These are phyloP conservation scores for Neurospora africana DNA, from an alignment of 495 filamentous ascomycete genomes.

Conservation along the genomic window DNA sequence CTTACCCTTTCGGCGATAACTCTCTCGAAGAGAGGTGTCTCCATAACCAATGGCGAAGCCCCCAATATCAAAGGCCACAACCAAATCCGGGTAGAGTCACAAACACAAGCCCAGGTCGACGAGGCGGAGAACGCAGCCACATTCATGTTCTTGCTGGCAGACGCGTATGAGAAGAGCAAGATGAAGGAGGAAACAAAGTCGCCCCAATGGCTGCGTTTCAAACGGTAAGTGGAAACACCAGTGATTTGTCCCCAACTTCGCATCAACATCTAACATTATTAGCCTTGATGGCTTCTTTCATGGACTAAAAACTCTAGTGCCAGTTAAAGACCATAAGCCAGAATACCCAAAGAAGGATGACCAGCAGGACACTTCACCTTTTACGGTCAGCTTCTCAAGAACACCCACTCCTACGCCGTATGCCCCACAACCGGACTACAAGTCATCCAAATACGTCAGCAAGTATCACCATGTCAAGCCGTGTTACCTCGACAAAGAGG, in stretches of 20 bases:
- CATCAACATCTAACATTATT: slow-evolving; percentile 4
- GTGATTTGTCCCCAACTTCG: not conserved
- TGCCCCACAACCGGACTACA: slow-evolving; percentile 59
- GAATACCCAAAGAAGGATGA: slow-evolving; percentile 56
- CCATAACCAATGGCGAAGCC: slow-evolving; percentile 7
- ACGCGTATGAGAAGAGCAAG: not conserved
- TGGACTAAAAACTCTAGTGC: slow-evolving; percentile 58
- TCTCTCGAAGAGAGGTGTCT: slow-evolving; percentile 14
- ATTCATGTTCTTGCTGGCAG: slow-evolving; percentile 1
- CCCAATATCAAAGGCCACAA: not conserved
- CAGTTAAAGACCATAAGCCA: slow-evolving; percentile 51
- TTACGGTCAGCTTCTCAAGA: slow-evolving; percentile 23
- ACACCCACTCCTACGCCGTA: slow-evolving; percentile 49
- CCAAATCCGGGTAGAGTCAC: not conserved
- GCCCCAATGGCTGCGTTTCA: slow-evolving; percentile 31
- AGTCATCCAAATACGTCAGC: slow-evolving; percentile 44
- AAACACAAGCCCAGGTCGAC: not conserved
- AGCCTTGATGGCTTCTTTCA: slow-evolving; percentile 69
- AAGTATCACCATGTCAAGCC: slow-evolving; percentile 54
- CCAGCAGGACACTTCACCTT: slow-evolving; percentile 16
- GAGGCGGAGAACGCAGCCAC: not conserved
- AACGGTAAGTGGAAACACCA: slow-evolving; percentile 25
- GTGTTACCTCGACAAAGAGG: slow-evolving; percentile 64
- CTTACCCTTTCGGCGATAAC: slow-evolving; percentile 20
- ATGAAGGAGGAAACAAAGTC: slow-evolving; percentile 11